Evolutionary conservation across 495 filamentous ascomycete species (phyloP).

Genomic region (Penicillium herquei): DNA sequence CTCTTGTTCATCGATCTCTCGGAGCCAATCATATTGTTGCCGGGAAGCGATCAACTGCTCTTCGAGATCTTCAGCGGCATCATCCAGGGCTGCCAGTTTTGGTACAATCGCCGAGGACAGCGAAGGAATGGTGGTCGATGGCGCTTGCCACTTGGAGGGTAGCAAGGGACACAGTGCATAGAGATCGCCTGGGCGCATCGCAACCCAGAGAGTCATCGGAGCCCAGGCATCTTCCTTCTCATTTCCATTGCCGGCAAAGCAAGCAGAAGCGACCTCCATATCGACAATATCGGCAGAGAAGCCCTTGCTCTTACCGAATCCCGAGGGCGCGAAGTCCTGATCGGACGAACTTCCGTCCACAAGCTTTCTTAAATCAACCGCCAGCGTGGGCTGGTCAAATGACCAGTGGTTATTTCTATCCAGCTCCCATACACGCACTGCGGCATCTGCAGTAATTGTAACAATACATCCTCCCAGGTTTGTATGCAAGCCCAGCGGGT

Average conservation of each 20-base stretch:
- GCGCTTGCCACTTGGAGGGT: slow-evolving; percentile 78
- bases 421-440: slow-evolving; percentile 85
- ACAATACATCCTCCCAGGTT: slow-evolving; percentile 61
- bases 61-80: slow-evolving; percentile 55
- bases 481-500: slow-evolving; percentile 74
- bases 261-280: slow-evolving; percentile 84
- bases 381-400: slow-evolving; percentile 76
- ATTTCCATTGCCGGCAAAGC: slow-evolving; percentile 67
- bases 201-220: slow-evolving; percentile 88
- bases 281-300: slow-evolving; percentile 83
- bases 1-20: slow-evolving; percentile 77
- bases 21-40: slow-evolving; percentile 80
- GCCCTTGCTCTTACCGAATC: slow-evolving; percentile 67
- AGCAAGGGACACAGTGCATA: slow-evolving; percentile 89
- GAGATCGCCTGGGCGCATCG: slow-evolving; percentile 82
- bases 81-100: slow-evolving; percentile 59
- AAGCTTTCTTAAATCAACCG: slow-evolving; percentile 79
- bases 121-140: slow-evolving; percentile 69
- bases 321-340: slow-evolving; percentile 70
- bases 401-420: slow-evolving; percentile 75
- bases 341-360: slow-evolving; percentile 73
- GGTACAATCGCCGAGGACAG: slow-evolving; percentile 71
- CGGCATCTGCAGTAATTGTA: slow-evolving; percentile 80
- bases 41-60: slow-evolving; percentile 47
- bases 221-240: slow-evolving; percentile 76